phyloP scores from a whole-genome alignment of 148 eudicot species.

The Dianthus caryophyllus region DNA sequence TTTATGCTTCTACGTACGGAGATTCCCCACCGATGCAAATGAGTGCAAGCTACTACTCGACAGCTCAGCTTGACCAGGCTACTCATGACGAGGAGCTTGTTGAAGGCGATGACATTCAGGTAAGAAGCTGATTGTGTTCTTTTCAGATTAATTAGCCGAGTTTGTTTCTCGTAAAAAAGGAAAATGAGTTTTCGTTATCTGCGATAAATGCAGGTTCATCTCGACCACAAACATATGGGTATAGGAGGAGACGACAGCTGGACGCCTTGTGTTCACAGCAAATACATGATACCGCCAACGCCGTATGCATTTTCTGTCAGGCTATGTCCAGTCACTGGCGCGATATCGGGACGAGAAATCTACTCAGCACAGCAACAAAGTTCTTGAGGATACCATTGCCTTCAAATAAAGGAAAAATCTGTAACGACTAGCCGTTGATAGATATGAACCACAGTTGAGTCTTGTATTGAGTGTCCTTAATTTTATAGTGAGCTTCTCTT shows the following conservation, averaged over 20 bases:
- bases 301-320: slow-evolving; percentile 67
- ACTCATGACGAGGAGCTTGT: slow-evolving; percentile 75
- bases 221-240: slow-evolving; percentile 99
- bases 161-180: neutral
- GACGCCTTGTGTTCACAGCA: slow-evolving; percentile 80
- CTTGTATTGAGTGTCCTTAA: no score
- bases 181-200: neutral
- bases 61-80: slow-evolving; percentile 73
- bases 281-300: slow-evolving; percentile 64
- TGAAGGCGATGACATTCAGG: slow-evolving; percentile 81
- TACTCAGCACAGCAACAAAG: slow-evolving; percentile 51
- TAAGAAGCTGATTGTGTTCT: slow-evolving; percentile 8
- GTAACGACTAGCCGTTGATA: no score
- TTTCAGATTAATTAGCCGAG: neutral
- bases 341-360: slow-evolving; percentile 38
- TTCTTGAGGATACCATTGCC: slow-evolving; percentile 8
- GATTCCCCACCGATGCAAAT: slow-evolving; percentile 90
- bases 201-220: slow-evolving; percentile 68
- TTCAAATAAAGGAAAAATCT: neutral
- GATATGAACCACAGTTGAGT: no score
- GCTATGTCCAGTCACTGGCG: slow-evolving; percentile 44
- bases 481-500: no score
- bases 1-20: slow-evolving; percentile 64
- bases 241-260: slow-evolving; percentile 98
- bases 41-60: slow-evolving; percentile 82